These are phyloP conservation scores for Hortaea sp. DNA, from an alignment of 2,329 filamentous ascomycete species.

Conservation along the genomic window DNA sequence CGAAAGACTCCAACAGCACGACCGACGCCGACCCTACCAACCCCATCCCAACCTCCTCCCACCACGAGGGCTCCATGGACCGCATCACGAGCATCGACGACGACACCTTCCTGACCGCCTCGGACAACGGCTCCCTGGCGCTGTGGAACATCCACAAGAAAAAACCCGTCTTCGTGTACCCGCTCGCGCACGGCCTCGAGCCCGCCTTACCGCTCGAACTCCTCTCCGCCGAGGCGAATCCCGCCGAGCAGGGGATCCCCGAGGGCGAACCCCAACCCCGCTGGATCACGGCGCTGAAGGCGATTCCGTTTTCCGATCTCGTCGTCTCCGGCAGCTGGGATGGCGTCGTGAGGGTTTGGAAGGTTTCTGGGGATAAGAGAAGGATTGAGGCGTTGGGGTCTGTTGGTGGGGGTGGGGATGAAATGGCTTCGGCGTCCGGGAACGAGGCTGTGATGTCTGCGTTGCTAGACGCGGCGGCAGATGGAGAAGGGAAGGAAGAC, in stretches of 20 bases:
- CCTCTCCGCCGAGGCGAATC: constrained; percentile 61
- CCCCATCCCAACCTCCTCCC: constrained; percentile 30
- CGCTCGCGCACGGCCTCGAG: constrained; percentile 77
- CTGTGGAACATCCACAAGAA: constrained; percentile 91
- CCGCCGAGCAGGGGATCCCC: constrained; percentile 37
- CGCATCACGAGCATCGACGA: constrained; percentile 83
- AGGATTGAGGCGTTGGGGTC: constrained; percentile 63
- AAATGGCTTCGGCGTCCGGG: too few relatives aligned
- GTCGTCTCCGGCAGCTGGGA: constrained; percentile 93
- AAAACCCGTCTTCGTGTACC: constrained; percentile 75
- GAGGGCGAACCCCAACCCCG: constrained; percentile 49
- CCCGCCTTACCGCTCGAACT: constrained; percentile 56
- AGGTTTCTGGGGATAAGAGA: constrained; percentile 70
- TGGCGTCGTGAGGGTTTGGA: constrained; percentile 77
- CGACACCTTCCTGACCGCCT: constrained; percentile 82
- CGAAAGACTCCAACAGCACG: constrained; percentile 37
- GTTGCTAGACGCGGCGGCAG: constrained; percentile 14
- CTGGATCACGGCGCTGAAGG: constrained; percentile 81
- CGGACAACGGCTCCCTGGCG: constrained; percentile 77
- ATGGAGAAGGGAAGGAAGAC: constrained; percentile 5
- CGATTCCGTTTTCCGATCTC: constrained; percentile 82
- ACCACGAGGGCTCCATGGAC: constrained; percentile 77
- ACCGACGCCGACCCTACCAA: constrained; percentile 18
- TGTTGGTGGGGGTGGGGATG: constrained; percentile 21
- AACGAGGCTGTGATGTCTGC: too few relatives aligned